Conservation (phyloP, 768 basidiomycete genomes). For the Lyophyllum atratum region DNA sequence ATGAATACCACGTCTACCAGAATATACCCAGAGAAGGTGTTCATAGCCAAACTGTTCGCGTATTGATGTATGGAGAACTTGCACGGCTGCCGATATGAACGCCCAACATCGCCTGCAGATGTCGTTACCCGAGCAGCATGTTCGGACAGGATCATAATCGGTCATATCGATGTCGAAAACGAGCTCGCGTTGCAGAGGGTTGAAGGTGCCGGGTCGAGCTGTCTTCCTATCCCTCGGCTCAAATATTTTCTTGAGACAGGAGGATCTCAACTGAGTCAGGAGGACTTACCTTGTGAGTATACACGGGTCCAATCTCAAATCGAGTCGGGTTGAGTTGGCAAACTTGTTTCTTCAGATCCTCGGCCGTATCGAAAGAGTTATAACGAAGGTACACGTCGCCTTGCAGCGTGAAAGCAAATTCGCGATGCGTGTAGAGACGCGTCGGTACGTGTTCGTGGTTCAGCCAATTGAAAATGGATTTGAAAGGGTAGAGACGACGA, state of each 20-base stretch:
- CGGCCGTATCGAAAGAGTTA: constrained; percentile 81
- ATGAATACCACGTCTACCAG: constrained; percentile 97
- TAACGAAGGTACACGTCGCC: constrained; percentile 95
- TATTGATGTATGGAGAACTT: constrained; percentile 77
- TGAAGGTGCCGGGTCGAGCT: constrained; percentile 63
- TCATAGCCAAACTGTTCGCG: constrained; percentile 90
- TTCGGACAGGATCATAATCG: constrained; percentile 94
- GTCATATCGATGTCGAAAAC: constrained; percentile 99
- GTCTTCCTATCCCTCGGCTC: constrained; percentile 92
- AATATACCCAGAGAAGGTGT: constrained; percentile 96
- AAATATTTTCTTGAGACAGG: neutral
- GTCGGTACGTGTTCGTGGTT: constrained; percentile 86
- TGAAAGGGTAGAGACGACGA: constrained; percentile 90
- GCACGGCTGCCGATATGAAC: constrained; percentile 91
- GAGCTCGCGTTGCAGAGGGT: constrained; percentile 83
- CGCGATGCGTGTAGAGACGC: constrained; percentile 87
- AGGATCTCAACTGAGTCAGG: neutral
- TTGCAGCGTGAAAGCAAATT: constrained; percentile 91
- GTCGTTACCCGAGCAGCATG: constrained; percentile 88
- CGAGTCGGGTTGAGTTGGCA: constrained; percentile 84
- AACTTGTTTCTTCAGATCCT: constrained; percentile 92
- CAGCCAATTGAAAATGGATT: constrained; percentile 91
- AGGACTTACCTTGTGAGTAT: constrained; percentile 76
- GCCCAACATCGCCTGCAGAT: constrained; percentile 95
- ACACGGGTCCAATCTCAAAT: constrained; percentile 97